These are phyloP conservation scores for Sporothrix curviconia DNA, from an alignment of 2,329 filamentous ascomycete genomes.

Conservation along the genomic window DNA sequence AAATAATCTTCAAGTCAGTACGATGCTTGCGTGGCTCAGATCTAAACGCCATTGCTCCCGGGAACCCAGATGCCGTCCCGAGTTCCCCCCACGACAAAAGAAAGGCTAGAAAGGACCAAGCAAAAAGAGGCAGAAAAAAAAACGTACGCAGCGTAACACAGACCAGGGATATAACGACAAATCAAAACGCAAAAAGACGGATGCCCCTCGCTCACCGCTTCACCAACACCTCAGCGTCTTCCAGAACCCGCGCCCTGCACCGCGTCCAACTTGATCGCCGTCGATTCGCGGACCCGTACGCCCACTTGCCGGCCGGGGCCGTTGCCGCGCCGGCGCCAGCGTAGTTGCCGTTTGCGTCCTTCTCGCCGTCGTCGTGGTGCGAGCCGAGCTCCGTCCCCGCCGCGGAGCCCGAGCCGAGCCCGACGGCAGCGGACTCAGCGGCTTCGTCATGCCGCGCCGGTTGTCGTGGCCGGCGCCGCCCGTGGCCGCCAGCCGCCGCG, in stretches of 20 bases:
- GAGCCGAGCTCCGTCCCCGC: slow-evolving; percentile 14
- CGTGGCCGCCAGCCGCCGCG: slow-evolving; percentile 43
- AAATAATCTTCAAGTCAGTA: not conserved
- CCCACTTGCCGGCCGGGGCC: slow-evolving; percentile 31
- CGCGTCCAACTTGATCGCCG: slow-evolving; percentile 37
- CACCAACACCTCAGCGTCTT: slow-evolving; percentile 52
- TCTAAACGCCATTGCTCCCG: not conserved
- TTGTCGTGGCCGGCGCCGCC: slow-evolving; percentile 38
- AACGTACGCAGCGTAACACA: not conserved
- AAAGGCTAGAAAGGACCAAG: not conserved
- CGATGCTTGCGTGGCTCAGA: not conserved
- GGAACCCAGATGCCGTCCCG: not conserved
- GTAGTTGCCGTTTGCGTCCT: slow-evolving; percentile 7
- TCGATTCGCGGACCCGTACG: slow-evolving; percentile 38
- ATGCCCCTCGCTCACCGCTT: slow-evolving; percentile 12
- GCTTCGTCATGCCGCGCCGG: slow-evolving; percentile 51
- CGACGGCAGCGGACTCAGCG: slow-evolving; percentile 46
- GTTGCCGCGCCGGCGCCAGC: slow-evolving; percentile 3
- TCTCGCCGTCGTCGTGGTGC: slow-evolving; percentile 1
- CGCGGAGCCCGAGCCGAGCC: slow-evolving; percentile 24
- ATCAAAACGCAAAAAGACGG: not conserved
- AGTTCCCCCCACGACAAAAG: not conserved
- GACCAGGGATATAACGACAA: slow-evolving; percentile 5
- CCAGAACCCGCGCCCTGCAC: slow-evolving; percentile 45
- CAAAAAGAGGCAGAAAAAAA: not conserved